Evolutionary conservation across 2,329 filamentous ascomycete species (phyloP).

Genomic region (Lecanicillium sp.): DNA sequence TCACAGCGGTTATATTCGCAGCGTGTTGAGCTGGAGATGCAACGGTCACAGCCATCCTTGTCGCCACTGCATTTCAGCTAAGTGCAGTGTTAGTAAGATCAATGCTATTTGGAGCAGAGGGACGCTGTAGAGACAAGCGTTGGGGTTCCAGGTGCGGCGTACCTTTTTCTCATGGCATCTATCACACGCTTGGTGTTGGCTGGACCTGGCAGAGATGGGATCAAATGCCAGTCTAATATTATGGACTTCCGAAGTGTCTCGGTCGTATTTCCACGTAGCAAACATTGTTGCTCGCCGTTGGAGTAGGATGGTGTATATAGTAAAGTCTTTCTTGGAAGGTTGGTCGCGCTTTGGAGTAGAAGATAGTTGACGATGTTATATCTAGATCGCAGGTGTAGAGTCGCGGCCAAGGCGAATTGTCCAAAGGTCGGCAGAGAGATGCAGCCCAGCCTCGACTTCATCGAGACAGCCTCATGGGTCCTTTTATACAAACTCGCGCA

Average conservation of each 20-base stretch:
- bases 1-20: constrained; percentile 29
- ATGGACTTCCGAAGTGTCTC: constrained; percentile 28
- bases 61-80: constrained; percentile 31
- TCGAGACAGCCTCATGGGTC: too few relatives aligned
- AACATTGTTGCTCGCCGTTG: constrained; percentile 20
- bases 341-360: background rate
- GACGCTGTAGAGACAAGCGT: background rate
- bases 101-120: too few relatives aligned
- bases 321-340: background rate
- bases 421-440: too few relatives aligned
- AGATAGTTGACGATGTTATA: background rate
- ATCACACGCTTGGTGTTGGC: constrained; percentile 30
- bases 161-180: constrained; percentile 33
- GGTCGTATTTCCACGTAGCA: constrained; percentile 30
- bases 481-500: too few relatives aligned
- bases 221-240: constrained; percentile 27
- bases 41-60: constrained; percentile 28
- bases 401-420: too few relatives aligned
- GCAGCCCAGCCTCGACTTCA: too few relatives aligned
- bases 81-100: background rate
- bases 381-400: background rate
- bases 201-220: constrained; percentile 28
- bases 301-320: background rate
- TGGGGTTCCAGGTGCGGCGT: constrained; percentile 1
- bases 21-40: constrained; percentile 18